These are phyloP conservation scores for Boletus sp. DNA, from an alignment of 768 basidiomycete genomes.

Conservation along the genomic window DNA sequence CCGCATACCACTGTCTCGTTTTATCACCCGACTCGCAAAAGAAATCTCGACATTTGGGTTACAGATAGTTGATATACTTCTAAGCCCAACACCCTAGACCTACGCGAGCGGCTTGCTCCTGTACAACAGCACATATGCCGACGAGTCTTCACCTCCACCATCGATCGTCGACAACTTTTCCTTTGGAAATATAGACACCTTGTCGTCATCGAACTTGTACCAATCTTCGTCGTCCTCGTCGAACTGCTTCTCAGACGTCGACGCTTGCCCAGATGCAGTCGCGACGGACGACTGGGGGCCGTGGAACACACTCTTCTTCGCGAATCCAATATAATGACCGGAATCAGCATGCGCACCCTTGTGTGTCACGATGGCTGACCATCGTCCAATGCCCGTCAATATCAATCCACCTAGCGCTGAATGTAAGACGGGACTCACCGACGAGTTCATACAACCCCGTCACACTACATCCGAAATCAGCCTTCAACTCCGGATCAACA, in stretches of 20 bases:
- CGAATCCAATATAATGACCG: constrained; percentile 94
- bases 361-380: constrained; percentile 91
- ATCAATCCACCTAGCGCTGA: not conserved
- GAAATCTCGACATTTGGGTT: constrained; percentile 8
- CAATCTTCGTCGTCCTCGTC: constrained; percentile 74
- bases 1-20: constrained; percentile 11
- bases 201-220: constrained; percentile 98
- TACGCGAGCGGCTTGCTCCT: constrained; percentile 52
- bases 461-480: constrained; percentile 69
- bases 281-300: constrained; percentile 16
- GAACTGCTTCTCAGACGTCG: constrained; percentile 16
- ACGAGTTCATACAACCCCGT: constrained; percentile 89
- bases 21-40: not conserved
- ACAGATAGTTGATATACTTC: constrained; percentile 17
- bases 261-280: constrained; percentile 2
- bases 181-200: constrained; percentile 79
- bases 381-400: not conserved
- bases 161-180: constrained; percentile 84
- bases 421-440: constrained; percentile 47
- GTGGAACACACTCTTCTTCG: constrained; percentile 72
- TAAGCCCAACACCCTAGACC: constrained; percentile 3
- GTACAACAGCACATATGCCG: constrained; percentile 88
- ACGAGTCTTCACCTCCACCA: constrained; percentile 89
- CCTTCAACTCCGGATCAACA: constrained; percentile 57
- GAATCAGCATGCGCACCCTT: constrained; percentile 94